Conservation (phyloP, 495 filamentous ascomycete species). For the Penicillium arizonense region DNA sequence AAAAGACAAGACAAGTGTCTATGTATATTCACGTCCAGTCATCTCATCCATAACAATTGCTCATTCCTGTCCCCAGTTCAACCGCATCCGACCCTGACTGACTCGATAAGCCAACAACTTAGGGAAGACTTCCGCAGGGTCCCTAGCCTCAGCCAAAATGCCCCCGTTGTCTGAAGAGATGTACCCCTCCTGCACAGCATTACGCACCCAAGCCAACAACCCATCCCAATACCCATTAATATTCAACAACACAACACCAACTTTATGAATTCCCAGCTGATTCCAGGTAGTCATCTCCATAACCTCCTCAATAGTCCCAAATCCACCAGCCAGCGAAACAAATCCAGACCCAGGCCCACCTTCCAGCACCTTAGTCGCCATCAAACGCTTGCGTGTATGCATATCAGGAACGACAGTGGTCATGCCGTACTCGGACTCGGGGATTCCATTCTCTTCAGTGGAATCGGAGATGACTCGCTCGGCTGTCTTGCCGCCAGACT, state of each 20-base stretch:
- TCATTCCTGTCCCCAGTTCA: conserved; percentile 77
- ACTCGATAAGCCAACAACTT: conserved; percentile 72
- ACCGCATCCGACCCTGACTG: conserved; percentile 67
- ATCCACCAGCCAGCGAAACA: conserved; percentile 85
- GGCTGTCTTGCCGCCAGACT: conserved; percentile 33
- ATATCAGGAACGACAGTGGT: conserved; percentile 91
- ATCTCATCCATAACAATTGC: not conserved
- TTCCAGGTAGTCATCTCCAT: conserved; percentile 98
- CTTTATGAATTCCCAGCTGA: conserved; percentile 88
- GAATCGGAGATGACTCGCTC: conserved; percentile 33
- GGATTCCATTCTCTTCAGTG: conserved; percentile 47
- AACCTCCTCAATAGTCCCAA: conserved; percentile 93
- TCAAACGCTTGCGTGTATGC: conserved; percentile 90
- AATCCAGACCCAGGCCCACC: conserved; percentile 85
- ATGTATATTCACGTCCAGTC: not conserved
- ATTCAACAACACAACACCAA: conserved; percentile 79
- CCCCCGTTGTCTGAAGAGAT: conserved; percentile 62
- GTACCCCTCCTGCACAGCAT: conserved; percentile 74
- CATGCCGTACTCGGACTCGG: conserved; percentile 69
- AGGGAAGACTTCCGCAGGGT: conserved; percentile 67
- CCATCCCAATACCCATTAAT: conserved; percentile 90
- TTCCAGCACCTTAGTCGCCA: conserved; percentile 80
- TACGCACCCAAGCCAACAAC: conserved; percentile 76
- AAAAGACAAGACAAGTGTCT: not conserved
- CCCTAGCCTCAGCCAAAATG: conserved; percentile 76